A percentile compares a stretch with the other conserved stretches of the same genome.
Evolutionary conservation across 495 filamentous ascomycete genomes (phyloP).

Genomic region (Aspergillus sclerotiicarbonarius): DNA sequence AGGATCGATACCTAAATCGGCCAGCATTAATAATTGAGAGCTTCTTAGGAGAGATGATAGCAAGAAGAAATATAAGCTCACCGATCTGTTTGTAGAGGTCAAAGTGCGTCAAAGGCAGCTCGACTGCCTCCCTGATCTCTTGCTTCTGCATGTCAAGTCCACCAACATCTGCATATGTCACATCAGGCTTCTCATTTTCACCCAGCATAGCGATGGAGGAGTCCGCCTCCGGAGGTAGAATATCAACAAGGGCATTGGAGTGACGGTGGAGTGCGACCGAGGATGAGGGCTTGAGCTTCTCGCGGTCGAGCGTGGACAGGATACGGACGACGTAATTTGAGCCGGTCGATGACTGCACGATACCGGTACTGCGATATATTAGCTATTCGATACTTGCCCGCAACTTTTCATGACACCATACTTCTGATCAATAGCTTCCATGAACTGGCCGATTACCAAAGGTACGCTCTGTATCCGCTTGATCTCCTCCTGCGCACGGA

Average conservation of each 20-base stretch:
- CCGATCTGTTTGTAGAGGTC: constrained; percentile 97
- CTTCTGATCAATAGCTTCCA: constrained; percentile 99
- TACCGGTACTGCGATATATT: constrained; percentile 71
- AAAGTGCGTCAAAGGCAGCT: constrained; percentile 93
- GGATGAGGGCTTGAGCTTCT: constrained; percentile 94
- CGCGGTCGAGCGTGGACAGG: constrained; percentile 95
- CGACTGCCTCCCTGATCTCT: constrained; percentile 96
- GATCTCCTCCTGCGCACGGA: constrained; percentile 97
- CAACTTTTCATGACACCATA: constrained; percentile 38
- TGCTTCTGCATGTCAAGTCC: constrained; percentile 99
- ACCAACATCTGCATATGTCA: constrained; percentile 97
- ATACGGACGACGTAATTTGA: constrained; percentile 99
- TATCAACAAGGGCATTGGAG: constrained; percentile 97
- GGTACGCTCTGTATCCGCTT: constrained; percentile 99
- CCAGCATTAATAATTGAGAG: constrained; percentile 21
- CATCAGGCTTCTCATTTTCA: constrained; percentile 94
- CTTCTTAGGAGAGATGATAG: neutral
- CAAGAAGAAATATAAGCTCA: constrained; percentile 26
- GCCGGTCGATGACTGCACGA: constrained; percentile 95
- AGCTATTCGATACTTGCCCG: constrained; percentile 13
- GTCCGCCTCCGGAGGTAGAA: constrained; percentile 95
- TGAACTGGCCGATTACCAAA: constrained; percentile 97
- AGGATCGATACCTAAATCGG: constrained; percentile 77
- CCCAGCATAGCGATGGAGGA: constrained; percentile 98
- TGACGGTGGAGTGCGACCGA: constrained; percentile 96